phyloP scores from a whole-genome alignment of 2,329 filamentous ascomycete genomes.

The Talaromyces sp. region DNA sequence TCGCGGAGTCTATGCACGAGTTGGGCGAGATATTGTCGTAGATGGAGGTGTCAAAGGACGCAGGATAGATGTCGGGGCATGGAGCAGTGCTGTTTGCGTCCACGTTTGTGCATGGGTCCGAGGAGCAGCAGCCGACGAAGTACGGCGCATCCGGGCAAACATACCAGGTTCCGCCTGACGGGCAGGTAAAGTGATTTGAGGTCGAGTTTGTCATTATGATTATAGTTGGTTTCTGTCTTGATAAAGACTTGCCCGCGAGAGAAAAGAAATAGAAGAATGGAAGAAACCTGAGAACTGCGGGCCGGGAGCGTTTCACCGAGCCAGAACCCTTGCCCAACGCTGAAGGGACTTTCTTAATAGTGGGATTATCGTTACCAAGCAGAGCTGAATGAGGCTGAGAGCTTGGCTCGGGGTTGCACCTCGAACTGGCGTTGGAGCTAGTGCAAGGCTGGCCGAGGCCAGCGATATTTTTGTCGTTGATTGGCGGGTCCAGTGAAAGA shows the following conservation, averaged over 20 bases:
- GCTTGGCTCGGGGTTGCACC: no score
- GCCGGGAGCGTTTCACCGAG: slow-evolving; percentile 2
- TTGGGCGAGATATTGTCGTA: background rate
- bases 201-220: slow-evolving; percentile 13
- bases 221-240: slow-evolving; percentile 11
- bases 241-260: slow-evolving; percentile 12
- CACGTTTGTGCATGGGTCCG: slow-evolving; percentile 24
- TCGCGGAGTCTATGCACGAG: slow-evolving; percentile 5
- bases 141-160: slow-evolving; percentile 23
- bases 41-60: slow-evolving; percentile 23
- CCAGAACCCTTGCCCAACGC: background rate
- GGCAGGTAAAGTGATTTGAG: slow-evolving; percentile 22
- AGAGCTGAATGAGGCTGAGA: slow-evolving; percentile 9
- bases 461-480: slow-evolving; percentile 10
- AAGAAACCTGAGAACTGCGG: slow-evolving; percentile 4
- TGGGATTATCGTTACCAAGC: background rate
- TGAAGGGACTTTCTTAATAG: slow-evolving; percentile 4
- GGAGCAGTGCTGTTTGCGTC: slow-evolving; percentile 39
- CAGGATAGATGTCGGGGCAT: slow-evolving; percentile 52
- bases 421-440: slow-evolving; percentile 10
- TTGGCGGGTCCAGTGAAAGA: slow-evolving; percentile 6
- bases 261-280: slow-evolving; percentile 2
- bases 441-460: slow-evolving; percentile 1
- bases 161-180: slow-evolving; percentile 26
- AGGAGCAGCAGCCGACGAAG: slow-evolving; percentile 30